These are phyloP conservation scores for Aspergillus terreus DNA, from an alignment of 2,329 filamentous ascomycete genomes.

Conservation along the genomic window DNA sequence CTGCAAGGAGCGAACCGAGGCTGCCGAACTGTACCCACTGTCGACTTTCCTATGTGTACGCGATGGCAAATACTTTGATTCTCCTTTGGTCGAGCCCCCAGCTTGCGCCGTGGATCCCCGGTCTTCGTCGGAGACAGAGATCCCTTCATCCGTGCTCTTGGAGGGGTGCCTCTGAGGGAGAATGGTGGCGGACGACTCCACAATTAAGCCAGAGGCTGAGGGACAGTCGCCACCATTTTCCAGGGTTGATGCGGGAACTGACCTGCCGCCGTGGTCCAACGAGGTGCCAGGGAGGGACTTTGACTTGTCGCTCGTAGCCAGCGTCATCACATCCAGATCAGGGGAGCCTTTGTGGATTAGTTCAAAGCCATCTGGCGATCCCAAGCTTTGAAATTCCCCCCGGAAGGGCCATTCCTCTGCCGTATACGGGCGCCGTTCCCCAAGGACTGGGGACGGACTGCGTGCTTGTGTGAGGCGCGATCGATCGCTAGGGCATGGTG, in stretches of 20 bases:
- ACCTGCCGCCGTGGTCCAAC: too few relatives aligned
- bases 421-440: background rate
- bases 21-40: constrained; percentile 38
- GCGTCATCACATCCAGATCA: background rate
- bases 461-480: constrained; percentile 16
- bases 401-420: background rate
- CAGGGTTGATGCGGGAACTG: too few relatives aligned
- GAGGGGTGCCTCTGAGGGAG: background rate
- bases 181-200: background rate
- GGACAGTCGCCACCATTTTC: background rate
- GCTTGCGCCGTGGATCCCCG: background rate
- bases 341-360: background rate
- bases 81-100: background rate
- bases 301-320: too few relatives aligned
- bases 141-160: constrained; percentile 15
- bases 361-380: background rate
- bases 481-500: constrained; percentile 35
- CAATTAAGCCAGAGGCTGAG: background rate
- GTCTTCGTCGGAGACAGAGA: constrained; percentile 18
- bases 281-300: too few relatives aligned
- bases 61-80: constrained; percentile 14
- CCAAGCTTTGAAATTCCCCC: background rate
- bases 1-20: constrained; percentile 28
- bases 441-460: constrained; percentile 11
- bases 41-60: constrained; percentile 31